A percentile compares a stretch with the other conserved stretches of the same genome.
Evolutionary conservation across 2,329 filamentous ascomycete genomes (phyloP).

Genomic region (Ophiostoma sp.): DNA sequence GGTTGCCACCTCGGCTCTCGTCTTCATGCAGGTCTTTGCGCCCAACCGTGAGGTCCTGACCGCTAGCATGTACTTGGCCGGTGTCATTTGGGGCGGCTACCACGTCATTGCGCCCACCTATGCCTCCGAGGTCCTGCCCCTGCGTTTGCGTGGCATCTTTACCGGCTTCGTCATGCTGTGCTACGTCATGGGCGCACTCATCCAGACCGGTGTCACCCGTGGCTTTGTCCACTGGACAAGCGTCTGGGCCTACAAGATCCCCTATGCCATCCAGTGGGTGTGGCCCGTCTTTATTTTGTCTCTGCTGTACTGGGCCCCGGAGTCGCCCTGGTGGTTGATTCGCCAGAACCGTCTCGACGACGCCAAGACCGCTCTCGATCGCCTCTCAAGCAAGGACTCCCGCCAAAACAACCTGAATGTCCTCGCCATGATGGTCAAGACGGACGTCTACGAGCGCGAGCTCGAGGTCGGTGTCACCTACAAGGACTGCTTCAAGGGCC

Average conservation of each 20-base stretch:
- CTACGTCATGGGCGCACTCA: slow-evolving; percentile 58
- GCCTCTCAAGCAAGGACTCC: slow-evolving; percentile 43
- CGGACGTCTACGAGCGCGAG: slow-evolving; percentile 54
- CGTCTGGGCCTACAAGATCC: slow-evolving; percentile 46
- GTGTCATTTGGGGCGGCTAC: slow-evolving; percentile 57
- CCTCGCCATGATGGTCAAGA: slow-evolving; percentile 56
- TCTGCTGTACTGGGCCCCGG: slow-evolving; percentile 44
- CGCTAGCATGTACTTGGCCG: slow-evolving; percentile 56
- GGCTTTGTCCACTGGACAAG: slow-evolving; percentile 40
- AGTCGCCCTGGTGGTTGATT: slow-evolving; percentile 48
- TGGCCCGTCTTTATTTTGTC: slow-evolving; percentile 44
- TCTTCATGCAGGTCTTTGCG: slow-evolving; percentile 61
- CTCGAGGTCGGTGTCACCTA: slow-evolving; percentile 48
- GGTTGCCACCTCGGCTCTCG: slow-evolving; percentile 47
- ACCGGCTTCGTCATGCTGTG: slow-evolving; percentile 59
- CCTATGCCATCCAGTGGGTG: slow-evolving; percentile 46
- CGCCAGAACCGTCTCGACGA: slow-evolving; percentile 42
- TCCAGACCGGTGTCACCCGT: slow-evolving; percentile 47
- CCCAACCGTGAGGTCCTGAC: slow-evolving; percentile 52
- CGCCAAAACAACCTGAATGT: slow-evolving; percentile 48
- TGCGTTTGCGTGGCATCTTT: slow-evolving; percentile 53
- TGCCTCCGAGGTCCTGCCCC: slow-evolving; percentile 57
- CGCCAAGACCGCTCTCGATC: slow-evolving; percentile 40
- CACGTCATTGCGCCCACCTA: slow-evolving; percentile 56
- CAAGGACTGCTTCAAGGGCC: slow-evolving; percentile 46